A percentile compares a stretch with the other conserved stretches of the same genome.
Conservation (phyloP, 371 early-diverging fungal genomes). For the Mucor indicus region DNA sequence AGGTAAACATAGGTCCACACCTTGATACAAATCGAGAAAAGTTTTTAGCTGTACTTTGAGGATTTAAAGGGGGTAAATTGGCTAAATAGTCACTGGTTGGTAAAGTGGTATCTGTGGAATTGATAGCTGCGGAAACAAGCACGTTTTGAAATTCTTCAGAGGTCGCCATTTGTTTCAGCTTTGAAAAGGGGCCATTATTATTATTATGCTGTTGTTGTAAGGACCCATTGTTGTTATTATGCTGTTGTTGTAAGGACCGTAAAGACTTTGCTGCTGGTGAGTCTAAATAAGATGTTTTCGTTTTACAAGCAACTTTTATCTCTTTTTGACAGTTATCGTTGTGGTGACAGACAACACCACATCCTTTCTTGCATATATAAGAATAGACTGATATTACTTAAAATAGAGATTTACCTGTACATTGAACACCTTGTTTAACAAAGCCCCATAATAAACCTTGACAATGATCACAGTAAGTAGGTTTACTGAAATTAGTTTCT, state of each 20-base stretch:
- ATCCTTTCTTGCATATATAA: conserved; percentile 1
- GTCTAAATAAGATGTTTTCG: neutral
- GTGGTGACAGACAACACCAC: conserved; percentile 12
- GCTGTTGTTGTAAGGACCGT: conserved; percentile 19
- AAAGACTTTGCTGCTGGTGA: conserved; percentile 28
- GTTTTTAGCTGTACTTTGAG: conserved; percentile 43
- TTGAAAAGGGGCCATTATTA: neutral
- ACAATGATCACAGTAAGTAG: conserved; percentile 25
- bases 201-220: neutral
- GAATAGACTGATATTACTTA: neutral
- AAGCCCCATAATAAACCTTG: conserved; percentile 25
- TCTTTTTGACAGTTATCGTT: neutral
- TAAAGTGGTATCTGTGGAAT: conserved; percentile 24
- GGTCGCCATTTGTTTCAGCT: conserved; percentile 8
- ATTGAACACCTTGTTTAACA: conserved; percentile 18
- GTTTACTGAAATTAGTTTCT: conserved; percentile 10
- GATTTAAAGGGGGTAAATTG: conserved; percentile 34
- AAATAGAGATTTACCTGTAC: conserved; percentile 8
- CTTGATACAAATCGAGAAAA: conserved; percentile 44
- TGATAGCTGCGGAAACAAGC: conserved; percentile 40
- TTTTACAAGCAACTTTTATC: conserved; percentile 1
- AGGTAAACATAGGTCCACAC: conserved; percentile 43
- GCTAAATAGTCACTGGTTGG: conserved; percentile 34
- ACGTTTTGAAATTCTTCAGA: conserved; percentile 30
- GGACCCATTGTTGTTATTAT: neutral